Conservation (phyloP, 371 early-diverging fungal genomes). For the Mucor mucedo region DNA sequence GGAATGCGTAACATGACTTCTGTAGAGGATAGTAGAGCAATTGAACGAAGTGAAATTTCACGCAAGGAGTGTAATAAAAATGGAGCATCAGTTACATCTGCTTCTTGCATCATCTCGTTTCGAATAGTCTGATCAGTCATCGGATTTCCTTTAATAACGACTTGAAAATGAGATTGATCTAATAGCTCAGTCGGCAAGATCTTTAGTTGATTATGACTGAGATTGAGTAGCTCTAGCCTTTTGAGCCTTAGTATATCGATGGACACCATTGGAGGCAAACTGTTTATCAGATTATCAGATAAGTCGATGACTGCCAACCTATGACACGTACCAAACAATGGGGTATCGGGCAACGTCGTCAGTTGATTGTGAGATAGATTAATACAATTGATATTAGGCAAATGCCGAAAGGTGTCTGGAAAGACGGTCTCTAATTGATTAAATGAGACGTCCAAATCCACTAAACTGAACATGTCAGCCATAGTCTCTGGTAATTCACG, state of each 20-base stretch:
- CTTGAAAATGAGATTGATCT: conserved; percentile 51
- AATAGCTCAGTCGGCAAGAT: conserved; percentile 61
- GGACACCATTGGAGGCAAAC: neutral
- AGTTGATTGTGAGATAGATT: conserved; percentile 57
- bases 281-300: conserved; percentile 40
- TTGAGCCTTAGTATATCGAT: conserved; percentile 18
- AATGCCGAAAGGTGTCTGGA: conserved; percentile 31
- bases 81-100: neutral
- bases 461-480: conserved; percentile 43
- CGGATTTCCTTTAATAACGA: conserved; percentile 66
- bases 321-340: conserved; percentile 9
- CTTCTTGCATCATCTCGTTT: neutral
- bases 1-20: conserved; percentile 28
- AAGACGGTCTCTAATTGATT: conserved; percentile 52
- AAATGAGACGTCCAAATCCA: conserved; percentile 59
- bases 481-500: conserved; percentile 48
- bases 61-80: conserved; percentile 36
- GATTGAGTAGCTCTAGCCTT: conserved; percentile 57
- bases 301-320: conserved; percentile 46
- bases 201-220: conserved; percentile 60
- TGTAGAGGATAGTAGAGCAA: conserved; percentile 2
- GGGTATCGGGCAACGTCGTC: conserved; percentile 49
- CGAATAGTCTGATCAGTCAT: neutral
- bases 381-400: conserved; percentile 33
- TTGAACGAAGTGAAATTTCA: conserved; percentile 38